Conservation (phyloP, 2,329 filamentous ascomycete species). For the Aspergillus pseudoterreus region DNA sequence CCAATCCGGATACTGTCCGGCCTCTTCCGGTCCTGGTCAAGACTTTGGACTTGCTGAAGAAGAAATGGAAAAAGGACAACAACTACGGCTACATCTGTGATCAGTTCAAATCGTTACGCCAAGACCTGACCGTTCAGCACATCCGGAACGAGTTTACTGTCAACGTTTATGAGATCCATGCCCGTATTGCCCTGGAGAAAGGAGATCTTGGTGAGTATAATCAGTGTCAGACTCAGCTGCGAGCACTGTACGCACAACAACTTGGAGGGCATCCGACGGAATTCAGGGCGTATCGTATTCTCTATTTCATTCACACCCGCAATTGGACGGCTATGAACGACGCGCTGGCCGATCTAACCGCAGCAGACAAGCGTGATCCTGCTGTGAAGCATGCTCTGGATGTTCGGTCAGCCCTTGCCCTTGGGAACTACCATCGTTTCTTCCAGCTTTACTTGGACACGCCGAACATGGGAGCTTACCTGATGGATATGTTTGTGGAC, state of each 20-base stretch:
- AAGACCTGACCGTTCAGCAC: conserved; percentile 96
- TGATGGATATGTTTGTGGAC: conserved; percentile 98
- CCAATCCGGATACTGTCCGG: conserved; percentile 83
- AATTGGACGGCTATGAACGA: conserved; percentile 98
- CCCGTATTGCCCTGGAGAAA: conserved; percentile 94
- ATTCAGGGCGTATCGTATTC: conserved; percentile 98
- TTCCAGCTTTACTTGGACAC: conserved; percentile 94
- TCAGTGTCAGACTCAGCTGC: conserved; percentile 98
- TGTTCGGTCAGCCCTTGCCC: conserved; percentile 84
- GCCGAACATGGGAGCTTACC: conserved; percentile 94
- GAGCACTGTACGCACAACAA: conserved; percentile 81
- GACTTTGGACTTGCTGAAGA: conserved; percentile 83
- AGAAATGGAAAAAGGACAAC: conserved; percentile 88
- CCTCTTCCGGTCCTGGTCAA: conserved; percentile 75
- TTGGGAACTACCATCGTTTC: conserved; percentile 96
- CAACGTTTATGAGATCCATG: conserved; percentile 94
- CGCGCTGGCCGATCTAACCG: conserved; percentile 96
- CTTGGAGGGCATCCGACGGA: conserved; percentile 87
- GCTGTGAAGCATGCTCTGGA: conserved; percentile 87
- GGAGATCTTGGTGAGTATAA: conserved; percentile 99
- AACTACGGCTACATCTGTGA: conserved; percentile 99
- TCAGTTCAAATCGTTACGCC: conserved; percentile 96
- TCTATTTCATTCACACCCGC: conserved; percentile 99
- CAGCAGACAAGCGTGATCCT: conserved; percentile 83
- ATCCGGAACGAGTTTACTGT: conserved; percentile 97